Evolutionary conservation across 164 flowering plant species (phyloP), one percentile per base, ranked within the genome.

Genomic region (Malania oleifera): DNA sequence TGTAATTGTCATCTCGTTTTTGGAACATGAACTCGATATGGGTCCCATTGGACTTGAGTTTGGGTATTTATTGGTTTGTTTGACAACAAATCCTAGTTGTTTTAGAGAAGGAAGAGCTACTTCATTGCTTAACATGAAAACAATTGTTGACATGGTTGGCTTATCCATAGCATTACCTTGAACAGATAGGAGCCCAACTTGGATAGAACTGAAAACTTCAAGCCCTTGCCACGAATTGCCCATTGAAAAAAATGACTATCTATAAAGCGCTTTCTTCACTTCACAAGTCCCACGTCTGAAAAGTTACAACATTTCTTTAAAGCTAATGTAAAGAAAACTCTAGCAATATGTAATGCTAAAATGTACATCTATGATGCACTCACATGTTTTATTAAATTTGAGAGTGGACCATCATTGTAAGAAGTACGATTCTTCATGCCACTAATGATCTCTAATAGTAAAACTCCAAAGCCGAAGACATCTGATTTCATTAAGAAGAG

Each of bases 111-210:
- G 68, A 27, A 18, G 45, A 29, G 43, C 20, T 1, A 55, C 35
- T 2, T 60, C 39, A 46, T 35, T 66, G 5, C 22, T 59, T 11
- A 70, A 52, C 86, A 78, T 72, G 25, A 67, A 67, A 12, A 75
- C 60, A 6, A 78, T 72, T 0, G 38, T 11, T 0, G 73, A 49
- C 80, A 81, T 81, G 1, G 61, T 69, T 18, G 83, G 86, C 9
- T 83, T 55, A 25, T 76, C 81, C 0, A 20, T 39, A 19, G 82
- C 72, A 14, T 51, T 34, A 20, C 76, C 77, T 44, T 81, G 81
- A 22, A 78, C 82, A 15, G 80, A 76, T 38, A 81, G 50, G 0
- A 81, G 64, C 13, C 76, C 85, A 4, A 78, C 59, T 38, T 78
- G 81, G 7, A 81, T 67, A 60, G 81, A 74, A 26, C 71, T 66